Percentiles rank a stretch among this genome's conserved stretches.
These are phyloP conservation scores for Cutaneotrichosporon cutaneum DNA, from an alignment of 1,284 basidiomycete species.

Conservation along the genomic window DNA sequence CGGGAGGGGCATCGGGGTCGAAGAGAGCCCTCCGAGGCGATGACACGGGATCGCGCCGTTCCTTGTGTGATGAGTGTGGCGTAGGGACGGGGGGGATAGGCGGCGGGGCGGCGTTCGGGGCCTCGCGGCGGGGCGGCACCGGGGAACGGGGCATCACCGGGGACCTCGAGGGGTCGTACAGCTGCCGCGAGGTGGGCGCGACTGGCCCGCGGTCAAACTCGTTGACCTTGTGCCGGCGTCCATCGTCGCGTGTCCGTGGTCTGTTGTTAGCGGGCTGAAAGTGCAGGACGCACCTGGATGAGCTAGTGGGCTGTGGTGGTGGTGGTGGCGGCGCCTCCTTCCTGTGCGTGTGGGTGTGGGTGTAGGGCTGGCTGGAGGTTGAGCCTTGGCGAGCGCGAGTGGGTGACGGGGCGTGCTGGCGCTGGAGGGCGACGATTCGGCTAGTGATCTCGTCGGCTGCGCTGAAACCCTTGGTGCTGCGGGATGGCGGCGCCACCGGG, in stretches of 20 bases:
- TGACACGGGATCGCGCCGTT: slow-evolving; percentile 12
- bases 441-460: slow-evolving; percentile 19
- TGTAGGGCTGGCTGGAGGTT: not conserved
- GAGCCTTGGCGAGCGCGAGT: not conserved
- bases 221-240: slow-evolving; percentile 9
- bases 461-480: not conserved
- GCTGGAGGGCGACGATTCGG: slow-evolving; percentile 33
- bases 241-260: slow-evolving; percentile 3
- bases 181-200: slow-evolving; percentile 13
- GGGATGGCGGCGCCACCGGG: slow-evolving; percentile 8
- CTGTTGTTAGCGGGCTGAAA: not conserved
- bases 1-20: slow-evolving; percentile 21
- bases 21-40: slow-evolving; percentile 14
- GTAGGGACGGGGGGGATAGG: not conserved
- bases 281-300: not conserved
- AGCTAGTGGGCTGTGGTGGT: not conserved
- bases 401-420: slow-evolving; percentile 31
- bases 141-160: slow-evolving; percentile 3
- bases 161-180: slow-evolving; percentile 15
- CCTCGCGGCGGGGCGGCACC: not conserved
- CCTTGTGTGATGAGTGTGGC: slow-evolving; percentile 1
- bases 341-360: not conserved
- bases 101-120: not conserved
- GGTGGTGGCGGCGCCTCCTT: not conserved
- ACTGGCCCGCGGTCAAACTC: slow-evolving; percentile 26